Base-by-base conservation (phyloP, 106 monocot genomes). In the Allium sativum region DNA sequence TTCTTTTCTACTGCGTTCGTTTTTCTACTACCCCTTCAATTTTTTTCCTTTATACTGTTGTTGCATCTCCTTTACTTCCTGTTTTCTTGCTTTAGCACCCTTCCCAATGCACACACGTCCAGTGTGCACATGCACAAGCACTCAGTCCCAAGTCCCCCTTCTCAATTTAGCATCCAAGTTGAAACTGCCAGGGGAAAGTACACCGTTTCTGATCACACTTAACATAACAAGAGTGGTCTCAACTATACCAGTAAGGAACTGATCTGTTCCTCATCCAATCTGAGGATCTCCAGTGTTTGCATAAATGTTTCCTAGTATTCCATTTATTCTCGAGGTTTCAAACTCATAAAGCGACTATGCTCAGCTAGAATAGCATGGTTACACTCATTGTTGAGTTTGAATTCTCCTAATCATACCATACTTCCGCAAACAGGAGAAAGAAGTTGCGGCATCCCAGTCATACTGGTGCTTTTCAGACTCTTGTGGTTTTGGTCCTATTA, bases 221-320 rank as follows among this genome's bases (percentile, higher is more conserved):
- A 91, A 69, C 91, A 98, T 98, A 41, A 98, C 78, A n/a, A 91
- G 73, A 48, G 96, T 98, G 21, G 96, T 91, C 73, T 98, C 96
- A 12, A 74, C 66, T 65, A 98, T 82, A 42, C 91, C 96, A 21
- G 88, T 81, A 13, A 98, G 78, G 70, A 98, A 98, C 78, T 91
- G 87, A 72, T 98, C 87, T 19, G 96, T 92, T 69, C 91, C 96
- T 91, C 96, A 98, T 42, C 96, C 96, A 62, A 91, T 82, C 67
- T 98, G 96, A 61, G 96, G 96, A 53, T 98, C 96, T n/a, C 96
- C 96, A 48, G 96, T 98, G 70, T 98, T 98, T 22, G 96, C 91
- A 81, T 98, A 91, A 64, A 98, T 78, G 31, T 98, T 98, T 14
- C 96, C 91, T 59, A 98, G 84, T 16, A 90, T 62, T 18, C 96